These are phyloP conservation scores for Globisporangium cylindrosporum DNA, from an alignment of 352 stramenopile species.

Conservation along the genomic window DNA sequence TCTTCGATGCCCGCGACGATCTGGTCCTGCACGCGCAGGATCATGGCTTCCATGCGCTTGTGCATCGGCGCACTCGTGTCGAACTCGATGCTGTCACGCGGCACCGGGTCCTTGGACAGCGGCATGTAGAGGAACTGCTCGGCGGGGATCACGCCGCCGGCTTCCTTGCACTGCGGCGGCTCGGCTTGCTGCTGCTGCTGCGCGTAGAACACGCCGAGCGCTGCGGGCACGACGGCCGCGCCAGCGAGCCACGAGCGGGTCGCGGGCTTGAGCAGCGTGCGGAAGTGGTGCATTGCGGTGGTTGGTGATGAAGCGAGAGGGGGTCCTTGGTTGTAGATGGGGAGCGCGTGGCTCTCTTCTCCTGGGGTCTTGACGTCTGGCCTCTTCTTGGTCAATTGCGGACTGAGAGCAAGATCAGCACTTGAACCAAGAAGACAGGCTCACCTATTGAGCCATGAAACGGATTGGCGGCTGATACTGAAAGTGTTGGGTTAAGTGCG, in stretches of 20 bases:
- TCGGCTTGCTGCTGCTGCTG: conserved; percentile 17
- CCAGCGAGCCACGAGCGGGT: conserved; percentile 30
- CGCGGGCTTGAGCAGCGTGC: conserved; percentile 14
- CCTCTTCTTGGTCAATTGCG: conserved; percentile 6
- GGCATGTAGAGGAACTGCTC: conserved; percentile 64
- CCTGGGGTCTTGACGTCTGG: not conserved
- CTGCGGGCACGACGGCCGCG: conserved; percentile 24
- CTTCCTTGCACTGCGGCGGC: conserved; percentile 32
- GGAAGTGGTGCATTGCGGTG: conserved; percentile 14
- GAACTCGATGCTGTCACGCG: conserved; percentile 73
- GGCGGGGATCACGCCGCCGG: conserved; percentile 26
- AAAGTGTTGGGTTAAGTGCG: not conserved
- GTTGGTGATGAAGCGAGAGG: not conserved
- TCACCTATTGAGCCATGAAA: not conserved
- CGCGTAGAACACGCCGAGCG: conserved; percentile 23
- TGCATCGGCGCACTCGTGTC: conserved; percentile 60
- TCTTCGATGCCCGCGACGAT: conserved; percentile 87
- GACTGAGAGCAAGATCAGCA: not conserved
- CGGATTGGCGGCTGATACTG: not conserved
- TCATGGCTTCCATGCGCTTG: conserved; percentile 82
- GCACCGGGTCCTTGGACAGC: conserved; percentile 59
- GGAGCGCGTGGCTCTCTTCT: not conserved
- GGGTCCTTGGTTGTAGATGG: not conserved
- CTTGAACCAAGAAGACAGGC: not conserved
- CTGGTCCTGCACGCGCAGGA: conserved; percentile 79